phyloP scores from a whole-genome alignment of 176 grass and related monocot genomes.

The Tillandsia fasciculata region DNA sequence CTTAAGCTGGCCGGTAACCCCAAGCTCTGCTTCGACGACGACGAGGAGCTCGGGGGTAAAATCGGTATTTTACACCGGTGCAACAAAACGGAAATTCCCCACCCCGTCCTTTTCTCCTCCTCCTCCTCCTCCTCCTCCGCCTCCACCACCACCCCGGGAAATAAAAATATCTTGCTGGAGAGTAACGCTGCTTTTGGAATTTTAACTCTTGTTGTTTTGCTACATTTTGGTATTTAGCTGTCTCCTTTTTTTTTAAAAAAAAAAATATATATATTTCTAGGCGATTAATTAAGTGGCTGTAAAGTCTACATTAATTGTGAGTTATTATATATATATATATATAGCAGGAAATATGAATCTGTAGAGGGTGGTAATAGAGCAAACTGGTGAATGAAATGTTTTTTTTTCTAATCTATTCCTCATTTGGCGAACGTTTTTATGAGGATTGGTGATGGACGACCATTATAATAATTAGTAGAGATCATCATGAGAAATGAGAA shows the following conservation, averaged over 20 bases:
- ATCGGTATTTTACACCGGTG: neutral
- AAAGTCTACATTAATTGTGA: neutral
- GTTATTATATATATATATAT: neutral
- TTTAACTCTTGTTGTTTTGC: no score
- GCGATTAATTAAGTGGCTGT: neutral
- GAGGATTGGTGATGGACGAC: no score
- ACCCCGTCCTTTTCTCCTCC: neutral
- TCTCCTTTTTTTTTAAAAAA: neutral
- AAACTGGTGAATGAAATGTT: neutral
- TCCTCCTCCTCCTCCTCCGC: neutral
- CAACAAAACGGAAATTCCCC: conserved; percentile 12
- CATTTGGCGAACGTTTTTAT: neutral
- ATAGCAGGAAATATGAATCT: neutral
- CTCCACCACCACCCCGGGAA: neutral
- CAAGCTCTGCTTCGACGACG: conserved; percentile 23
- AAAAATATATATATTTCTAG: neutral
- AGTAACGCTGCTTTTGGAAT: no score
- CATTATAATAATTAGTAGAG: neutral
- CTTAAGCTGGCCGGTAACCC: conserved; percentile 38
- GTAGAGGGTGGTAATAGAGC: neutral
- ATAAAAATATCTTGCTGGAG: no score
- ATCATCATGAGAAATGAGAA: neutral
- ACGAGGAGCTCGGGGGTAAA: neutral
- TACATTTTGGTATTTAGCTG: neutral
- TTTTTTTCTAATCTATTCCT: neutral